phyloP scores from a whole-genome alignment of 202 grass and related monocot species.

The Schoenoplectus triqueter region DNA sequence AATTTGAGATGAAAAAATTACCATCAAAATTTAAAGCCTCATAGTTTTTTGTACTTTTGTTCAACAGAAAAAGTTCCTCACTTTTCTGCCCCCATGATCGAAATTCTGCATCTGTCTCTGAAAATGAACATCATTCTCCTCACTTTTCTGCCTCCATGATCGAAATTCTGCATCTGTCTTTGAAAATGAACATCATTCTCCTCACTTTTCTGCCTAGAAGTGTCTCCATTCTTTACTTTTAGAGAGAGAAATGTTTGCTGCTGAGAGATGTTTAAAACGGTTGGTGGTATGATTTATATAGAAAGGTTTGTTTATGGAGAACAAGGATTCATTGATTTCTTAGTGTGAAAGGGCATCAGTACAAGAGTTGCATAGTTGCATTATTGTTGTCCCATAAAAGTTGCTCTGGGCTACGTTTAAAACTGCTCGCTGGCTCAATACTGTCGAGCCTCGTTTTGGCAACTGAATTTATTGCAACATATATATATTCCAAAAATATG shows the following conservation, averaged over 20 bases:
- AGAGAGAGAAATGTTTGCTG: background rate
- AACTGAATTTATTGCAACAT: too few relatives aligned
- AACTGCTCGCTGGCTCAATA: too few relatives aligned
- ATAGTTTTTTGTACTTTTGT: too few relatives aligned
- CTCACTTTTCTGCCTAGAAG: constrained; percentile 16
- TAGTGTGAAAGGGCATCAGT: background rate
- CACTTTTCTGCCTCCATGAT: too few relatives aligned
- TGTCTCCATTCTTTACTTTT: background rate
- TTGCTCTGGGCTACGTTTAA: too few relatives aligned
- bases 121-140: background rate
- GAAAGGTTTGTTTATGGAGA: constrained; percentile 10
- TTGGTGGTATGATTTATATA: background rate
- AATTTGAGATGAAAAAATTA: background rate
- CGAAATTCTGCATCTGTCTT: too few relatives aligned
- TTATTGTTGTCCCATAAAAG: too few relatives aligned
- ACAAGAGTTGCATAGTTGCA: background rate
- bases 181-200: background rate
- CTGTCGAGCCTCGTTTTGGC: too few relatives aligned
- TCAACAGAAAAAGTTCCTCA: too few relatives aligned
- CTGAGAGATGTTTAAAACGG: background rate
- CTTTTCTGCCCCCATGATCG: too few relatives aligned
- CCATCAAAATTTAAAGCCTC: background rate
- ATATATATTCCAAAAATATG: too few relatives aligned
- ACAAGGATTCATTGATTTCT: background rate
- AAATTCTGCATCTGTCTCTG: too few relatives aligned